Percentiles rank a stretch among this genome's conserved stretches.
phyloP scores from a whole-genome alignment of 2,329 filamentous ascomycete species.

The Hypoxylon rubiginosum region DNA sequence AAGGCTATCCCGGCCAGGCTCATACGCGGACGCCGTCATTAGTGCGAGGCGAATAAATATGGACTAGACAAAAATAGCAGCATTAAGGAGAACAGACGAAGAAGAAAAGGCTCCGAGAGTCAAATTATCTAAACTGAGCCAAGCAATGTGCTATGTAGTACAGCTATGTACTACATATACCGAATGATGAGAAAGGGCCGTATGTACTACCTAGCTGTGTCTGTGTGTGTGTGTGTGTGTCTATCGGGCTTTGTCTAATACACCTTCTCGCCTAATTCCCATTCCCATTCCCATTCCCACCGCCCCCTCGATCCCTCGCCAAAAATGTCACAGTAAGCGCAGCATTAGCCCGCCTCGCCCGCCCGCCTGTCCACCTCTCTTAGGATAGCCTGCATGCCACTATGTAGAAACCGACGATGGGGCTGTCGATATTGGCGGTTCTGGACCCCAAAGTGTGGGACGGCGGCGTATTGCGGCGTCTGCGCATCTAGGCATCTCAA shows the following conservation, averaged over 20 bases:
- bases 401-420: conserved; percentile 8
- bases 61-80: conserved; percentile 17
- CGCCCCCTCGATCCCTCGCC: conserved; percentile 18
- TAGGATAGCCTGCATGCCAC: conserved; percentile 7
- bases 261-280: background rate
- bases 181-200: background rate
- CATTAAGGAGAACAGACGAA: background rate
- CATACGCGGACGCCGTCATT: conserved; percentile 17
- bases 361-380: background rate
- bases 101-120: conserved; percentile 5
- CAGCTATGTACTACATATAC: background rate
- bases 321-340: conserved; percentile 32
- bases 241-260: conserved; percentile 9
- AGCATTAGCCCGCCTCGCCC: conserved; percentile 20
- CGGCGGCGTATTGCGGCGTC: conserved; percentile 22
- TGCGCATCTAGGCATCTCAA: conserved; percentile 4
- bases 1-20: conserved; percentile 36
- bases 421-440: conserved; percentile 18
- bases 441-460: conserved; percentile 20
- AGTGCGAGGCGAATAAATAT: background rate
- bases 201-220: background rate
- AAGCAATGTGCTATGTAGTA: background rate
- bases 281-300: background rate
- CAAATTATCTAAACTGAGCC: conserved; percentile 15
- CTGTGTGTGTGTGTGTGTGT: background rate